phyloP scores from a whole-genome alignment of 2,329 filamentous ascomycete species.

The Pestalotiopsis sp. region DNA sequence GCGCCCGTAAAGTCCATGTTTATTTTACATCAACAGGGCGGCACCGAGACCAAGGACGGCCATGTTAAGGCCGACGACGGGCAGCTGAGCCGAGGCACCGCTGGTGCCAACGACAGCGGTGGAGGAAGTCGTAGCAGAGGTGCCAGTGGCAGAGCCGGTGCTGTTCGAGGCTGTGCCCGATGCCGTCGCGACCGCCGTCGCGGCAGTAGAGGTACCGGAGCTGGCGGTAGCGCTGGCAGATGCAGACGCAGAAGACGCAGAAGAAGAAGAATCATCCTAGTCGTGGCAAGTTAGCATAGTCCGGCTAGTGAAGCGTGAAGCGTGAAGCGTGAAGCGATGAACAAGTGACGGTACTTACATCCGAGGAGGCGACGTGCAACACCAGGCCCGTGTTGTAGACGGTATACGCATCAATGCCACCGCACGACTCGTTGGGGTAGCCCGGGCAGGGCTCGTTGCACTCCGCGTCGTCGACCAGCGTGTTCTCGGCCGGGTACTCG shows the following conservation, averaged over 20 bases:
- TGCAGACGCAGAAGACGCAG: neutral
- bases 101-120: neutral
- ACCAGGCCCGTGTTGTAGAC: slow-evolving; percentile 22
- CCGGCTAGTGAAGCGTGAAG: neutral
- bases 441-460: slow-evolving; percentile 59
- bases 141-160: neutral
- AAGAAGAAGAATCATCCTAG: neutral
- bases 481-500: slow-evolving; percentile 48
- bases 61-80: slow-evolving; percentile 4
- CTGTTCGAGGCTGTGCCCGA: neutral
- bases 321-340: neutral
- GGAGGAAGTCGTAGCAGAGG: neutral
- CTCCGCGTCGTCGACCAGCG: slow-evolving; percentile 47
- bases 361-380: neutral
- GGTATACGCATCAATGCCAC: slow-evolving; percentile 45
- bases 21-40: slow-evolving; percentile 8
- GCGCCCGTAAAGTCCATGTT: neutral
- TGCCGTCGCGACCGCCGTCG: neutral
- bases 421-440: slow-evolving; percentile 47
- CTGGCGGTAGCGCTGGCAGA: neutral
- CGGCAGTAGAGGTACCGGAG: neutral
- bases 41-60: slow-evolving; percentile 12
- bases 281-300: neutral
- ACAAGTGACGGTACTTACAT: neutral
- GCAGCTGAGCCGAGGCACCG: slow-evolving; percentile 8